A percentile compares a stretch with the other conserved stretches of the same genome.
phyloP scores from a whole-genome alignment of 2,329 filamentous ascomycete species.

The Talaromyces islandicus region DNA sequence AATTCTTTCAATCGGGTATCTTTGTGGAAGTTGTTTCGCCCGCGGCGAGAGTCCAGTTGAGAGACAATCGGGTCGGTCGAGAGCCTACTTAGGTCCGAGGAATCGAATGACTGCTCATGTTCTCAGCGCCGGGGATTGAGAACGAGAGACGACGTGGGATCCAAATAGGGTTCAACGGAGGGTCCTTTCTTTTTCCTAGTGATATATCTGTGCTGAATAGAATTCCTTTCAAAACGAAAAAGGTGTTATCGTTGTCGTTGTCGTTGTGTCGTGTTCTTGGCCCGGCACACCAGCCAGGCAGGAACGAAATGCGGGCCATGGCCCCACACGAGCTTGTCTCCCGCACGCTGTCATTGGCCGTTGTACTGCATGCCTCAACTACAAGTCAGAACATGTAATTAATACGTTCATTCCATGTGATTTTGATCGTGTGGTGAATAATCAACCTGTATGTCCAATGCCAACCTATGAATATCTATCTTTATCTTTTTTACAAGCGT shows the following conservation, averaged over 20 bases:
- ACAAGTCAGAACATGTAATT: no score
- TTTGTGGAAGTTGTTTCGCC: neutral
- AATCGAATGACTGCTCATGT: neutral
- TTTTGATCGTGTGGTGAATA: neutral
- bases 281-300: neutral
- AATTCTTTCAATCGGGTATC: neutral
- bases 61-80: neutral
- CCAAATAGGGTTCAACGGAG: neutral
- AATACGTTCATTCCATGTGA: neutral
- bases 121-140: neutral
- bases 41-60: neutral
- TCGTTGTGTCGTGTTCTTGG: neutral
- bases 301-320: constrained; percentile 4
- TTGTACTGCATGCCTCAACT: neutral
- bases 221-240: neutral
- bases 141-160: neutral
- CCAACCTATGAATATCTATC: neutral
- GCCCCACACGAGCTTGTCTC: constrained; percentile 10
- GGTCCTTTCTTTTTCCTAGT: neutral
- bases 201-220: neutral
- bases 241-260: neutral
- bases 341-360: neutral
- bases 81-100: neutral
- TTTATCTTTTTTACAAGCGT: neutral
- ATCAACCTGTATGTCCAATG: neutral